A percentile compares a stretch with the other conserved stretches of the same genome.
Conservation (phyloP, 495 filamentous ascomycete species). For the Chaetomidium leptoderma region DNA sequence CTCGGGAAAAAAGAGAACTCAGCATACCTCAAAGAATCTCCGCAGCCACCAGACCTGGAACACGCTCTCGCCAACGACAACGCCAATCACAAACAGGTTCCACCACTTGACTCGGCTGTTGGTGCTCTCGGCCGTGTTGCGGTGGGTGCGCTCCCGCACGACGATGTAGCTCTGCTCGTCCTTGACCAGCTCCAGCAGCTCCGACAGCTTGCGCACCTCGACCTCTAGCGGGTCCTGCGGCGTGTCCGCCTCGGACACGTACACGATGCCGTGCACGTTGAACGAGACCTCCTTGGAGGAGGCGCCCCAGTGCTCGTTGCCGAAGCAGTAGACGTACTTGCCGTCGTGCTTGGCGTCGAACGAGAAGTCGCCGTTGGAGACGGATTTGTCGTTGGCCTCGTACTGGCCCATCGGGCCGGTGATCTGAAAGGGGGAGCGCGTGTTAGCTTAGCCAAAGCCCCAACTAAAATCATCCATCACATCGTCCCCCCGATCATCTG, state of each 20-base stretch:
- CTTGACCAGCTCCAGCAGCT: slow-evolving; percentile 84
- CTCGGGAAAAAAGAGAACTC: not conserved
- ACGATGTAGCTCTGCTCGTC: slow-evolving; percentile 98
- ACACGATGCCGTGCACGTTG: slow-evolving; percentile 98
- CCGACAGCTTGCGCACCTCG: slow-evolving; percentile 83
- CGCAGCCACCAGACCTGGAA: slow-evolving; percentile 99
- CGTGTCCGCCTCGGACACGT: slow-evolving; percentile 83
- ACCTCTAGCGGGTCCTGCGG: slow-evolving; percentile 82
- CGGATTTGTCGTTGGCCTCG: slow-evolving; percentile 69
- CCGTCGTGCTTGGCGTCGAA: slow-evolving; percentile 84
- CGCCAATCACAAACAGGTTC: slow-evolving; percentile 92
- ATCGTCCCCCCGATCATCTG: too few species aligned
- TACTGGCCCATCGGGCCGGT: slow-evolving; percentile 71
- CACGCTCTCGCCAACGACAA: slow-evolving; percentile 84
- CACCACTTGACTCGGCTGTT: slow-evolving; percentile 98
- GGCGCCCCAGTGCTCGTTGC: slow-evolving; percentile 91
- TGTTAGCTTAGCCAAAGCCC: slow-evolving; percentile 4
- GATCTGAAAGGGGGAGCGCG: slow-evolving; percentile 53
- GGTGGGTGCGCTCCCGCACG: slow-evolving; percentile 86
- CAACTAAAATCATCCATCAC: too few species aligned
- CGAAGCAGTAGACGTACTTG: slow-evolving; percentile 95
- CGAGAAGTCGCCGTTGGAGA: slow-evolving; percentile 87
- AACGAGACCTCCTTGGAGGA: slow-evolving; percentile 96
- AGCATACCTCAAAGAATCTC: slow-evolving; percentile 88
- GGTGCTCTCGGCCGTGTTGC: slow-evolving; percentile 98